Evolutionary conservation across 352 stramenopile genomes (phyloP).

Genomic region (Phytophthora meadii): DNA sequence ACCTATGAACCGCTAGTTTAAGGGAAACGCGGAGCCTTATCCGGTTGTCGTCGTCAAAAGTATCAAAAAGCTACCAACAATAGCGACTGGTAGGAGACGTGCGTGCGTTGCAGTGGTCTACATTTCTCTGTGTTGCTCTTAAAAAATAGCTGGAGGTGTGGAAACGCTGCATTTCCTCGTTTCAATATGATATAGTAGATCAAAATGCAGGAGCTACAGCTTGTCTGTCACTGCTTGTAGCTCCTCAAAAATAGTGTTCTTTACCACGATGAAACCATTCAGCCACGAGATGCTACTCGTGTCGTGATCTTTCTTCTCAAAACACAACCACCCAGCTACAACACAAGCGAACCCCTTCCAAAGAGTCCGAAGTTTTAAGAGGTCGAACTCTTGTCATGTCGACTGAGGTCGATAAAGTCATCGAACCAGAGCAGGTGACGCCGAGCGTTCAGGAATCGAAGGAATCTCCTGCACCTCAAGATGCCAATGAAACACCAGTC

Average conservation of each 20-base stretch:
- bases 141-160: conserved; percentile 24
- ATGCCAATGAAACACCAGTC: conserved; percentile 1
- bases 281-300: conserved; percentile 18
- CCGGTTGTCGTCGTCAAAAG: too few species aligned
- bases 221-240: not conserved
- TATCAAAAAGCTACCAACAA: conserved; percentile 7
- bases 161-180: conserved; percentile 1
- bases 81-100: conserved; percentile 16
- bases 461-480: not conserved
- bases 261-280: conserved; percentile 15
- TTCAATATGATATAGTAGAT: not conserved
- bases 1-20: too few species aligned
- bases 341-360: conserved; percentile 5
- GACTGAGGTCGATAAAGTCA: conserved; percentile 8
- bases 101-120: conserved; percentile 3
- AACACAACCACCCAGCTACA: conserved; percentile 15
- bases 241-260: conserved; percentile 25
- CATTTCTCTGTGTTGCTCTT: conserved; percentile 22
- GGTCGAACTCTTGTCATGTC: conserved; percentile 9
- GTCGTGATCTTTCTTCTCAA: conserved; percentile 5
- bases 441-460: conserved; percentile 8
- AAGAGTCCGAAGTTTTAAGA: not conserved
- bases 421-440: conserved; percentile 19
- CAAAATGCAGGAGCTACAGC: too few species aligned
- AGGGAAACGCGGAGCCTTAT: too few species aligned